These are phyloP conservation scores for Colletotrichum liriopes DNA, from an alignment of 2,329 filamentous ascomycete species.

Conservation along the genomic window DNA sequence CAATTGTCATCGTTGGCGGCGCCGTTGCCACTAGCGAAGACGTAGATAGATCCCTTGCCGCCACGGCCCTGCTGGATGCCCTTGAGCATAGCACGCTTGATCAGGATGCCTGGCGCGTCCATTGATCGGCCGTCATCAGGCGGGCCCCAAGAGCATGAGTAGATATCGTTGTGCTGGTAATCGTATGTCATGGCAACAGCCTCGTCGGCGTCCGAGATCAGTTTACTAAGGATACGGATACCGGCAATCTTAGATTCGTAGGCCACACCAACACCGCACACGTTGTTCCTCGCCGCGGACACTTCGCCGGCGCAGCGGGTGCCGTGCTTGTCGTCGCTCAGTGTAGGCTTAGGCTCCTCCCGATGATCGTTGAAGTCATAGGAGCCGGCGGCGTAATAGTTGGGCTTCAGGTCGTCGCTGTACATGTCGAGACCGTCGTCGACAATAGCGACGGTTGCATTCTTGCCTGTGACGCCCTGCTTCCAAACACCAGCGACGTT, in stretches of 20 bases:
- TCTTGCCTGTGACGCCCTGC: constrained; percentile 90
- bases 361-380: constrained; percentile 95
- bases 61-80: constrained; percentile 89
- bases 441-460: constrained; percentile 91
- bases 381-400: constrained; percentile 94
- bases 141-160: constrained; percentile 98
- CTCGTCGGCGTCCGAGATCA: constrained; percentile 94
- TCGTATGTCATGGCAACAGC: constrained; percentile 93
- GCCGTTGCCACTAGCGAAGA: constrained; percentile 97
- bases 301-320: constrained; percentile 97
- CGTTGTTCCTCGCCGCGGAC: constrained; percentile 90
- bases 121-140: constrained; percentile 94
- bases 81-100: constrained; percentile 91
- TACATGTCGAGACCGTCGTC: constrained; percentile 98
- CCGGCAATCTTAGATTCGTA: constrained; percentile 93
- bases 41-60: constrained; percentile 91
- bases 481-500: constrained; percentile 97
- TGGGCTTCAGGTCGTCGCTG: constrained; percentile 91
- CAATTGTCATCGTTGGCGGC: constrained; percentile 92
- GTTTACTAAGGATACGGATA: constrained; percentile 91
- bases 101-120: constrained; percentile 92
- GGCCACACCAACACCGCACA: constrained; percentile 95
- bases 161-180: constrained; percentile 93
- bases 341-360: constrained; percentile 83
- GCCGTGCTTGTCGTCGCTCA: constrained; percentile 90